Percentiles rank a stretch among this genome's conserved stretches.
phyloP scores from a whole-genome alignment of 768 basidiomycete genomes.

The Mycena epipterygia region DNA sequence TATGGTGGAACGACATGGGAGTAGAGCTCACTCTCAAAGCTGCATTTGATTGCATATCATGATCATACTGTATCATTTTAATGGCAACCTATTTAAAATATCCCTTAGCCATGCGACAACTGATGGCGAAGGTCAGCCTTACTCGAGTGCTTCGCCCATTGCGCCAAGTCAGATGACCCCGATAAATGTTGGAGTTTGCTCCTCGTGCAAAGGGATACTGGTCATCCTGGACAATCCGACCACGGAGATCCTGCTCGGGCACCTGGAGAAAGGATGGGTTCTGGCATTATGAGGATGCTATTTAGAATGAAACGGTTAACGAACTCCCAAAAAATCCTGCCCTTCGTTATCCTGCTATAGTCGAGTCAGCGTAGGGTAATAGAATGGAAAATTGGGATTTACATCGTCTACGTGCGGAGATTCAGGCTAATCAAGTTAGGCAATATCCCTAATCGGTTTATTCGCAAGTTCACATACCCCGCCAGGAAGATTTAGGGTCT shows the following conservation, averaged over 20 bases:
- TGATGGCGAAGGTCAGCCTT: not conserved
- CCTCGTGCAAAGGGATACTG: constrained; percentile 14
- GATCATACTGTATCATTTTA: constrained; percentile 3
- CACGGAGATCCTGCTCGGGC: not conserved
- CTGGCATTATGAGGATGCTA: too few species aligned
- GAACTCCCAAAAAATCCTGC: too few species aligned
- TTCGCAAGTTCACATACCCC: too few species aligned
- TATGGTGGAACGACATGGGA: not conserved
- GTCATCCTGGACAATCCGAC: not conserved
- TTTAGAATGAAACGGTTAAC: too few species aligned
- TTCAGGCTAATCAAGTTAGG: too few species aligned
- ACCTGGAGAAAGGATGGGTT: too few species aligned
- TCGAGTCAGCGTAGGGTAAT: too few species aligned
- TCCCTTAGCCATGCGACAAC: not conserved
- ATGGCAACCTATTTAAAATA: constrained; percentile 12
- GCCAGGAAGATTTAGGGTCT: too few species aligned
- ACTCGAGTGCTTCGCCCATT: constrained; percentile 12
- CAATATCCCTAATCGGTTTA: too few species aligned
- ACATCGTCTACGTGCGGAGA: too few species aligned
- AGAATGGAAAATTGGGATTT: too few species aligned
- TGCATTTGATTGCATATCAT: not conserved
- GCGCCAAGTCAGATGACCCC: not conserved
- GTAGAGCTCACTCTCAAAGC: constrained; percentile 1
- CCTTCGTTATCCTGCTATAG: too few species aligned
- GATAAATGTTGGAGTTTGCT: constrained; percentile 11